Evolutionary conservation across 2,329 filamentous ascomycete genomes (phyloP).

Genomic region (Colletotrichum sansevieriae): DNA sequence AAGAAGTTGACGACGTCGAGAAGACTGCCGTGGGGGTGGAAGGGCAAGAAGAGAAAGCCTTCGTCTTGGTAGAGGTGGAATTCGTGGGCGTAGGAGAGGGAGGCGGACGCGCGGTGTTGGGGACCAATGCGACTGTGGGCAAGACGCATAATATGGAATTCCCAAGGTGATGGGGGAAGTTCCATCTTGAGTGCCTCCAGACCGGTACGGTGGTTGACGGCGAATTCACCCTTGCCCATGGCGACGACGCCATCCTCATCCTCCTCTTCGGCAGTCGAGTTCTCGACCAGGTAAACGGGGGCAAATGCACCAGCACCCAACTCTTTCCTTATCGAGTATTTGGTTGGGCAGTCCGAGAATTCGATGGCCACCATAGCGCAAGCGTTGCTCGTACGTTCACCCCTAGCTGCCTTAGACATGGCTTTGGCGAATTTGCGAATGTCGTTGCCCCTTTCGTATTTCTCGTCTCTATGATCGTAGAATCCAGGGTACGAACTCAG

Average conservation of each 20-base stretch:
- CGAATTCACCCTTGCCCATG: conserved; percentile 74
- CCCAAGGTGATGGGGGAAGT: conserved; percentile 88
- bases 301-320: conserved; percentile 95
- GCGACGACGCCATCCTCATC: conserved; percentile 59
- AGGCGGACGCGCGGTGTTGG: conserved; percentile 78
- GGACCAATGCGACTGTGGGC: conserved; percentile 82
- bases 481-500: conserved; percentile 84
- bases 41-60: conserved; percentile 89
- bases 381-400: conserved; percentile 73
- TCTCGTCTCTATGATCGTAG: conserved; percentile 75
- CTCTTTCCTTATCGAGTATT: conserved; percentile 85
- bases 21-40: conserved; percentile 88
- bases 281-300: conserved; percentile 92
- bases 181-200: conserved; percentile 97
- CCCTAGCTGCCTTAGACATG: conserved; percentile 67
- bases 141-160: conserved; percentile 94
- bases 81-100: conserved; percentile 86
- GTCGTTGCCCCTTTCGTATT: conserved; percentile 76
- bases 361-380: conserved; percentile 72
- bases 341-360: conserved; percentile 73
- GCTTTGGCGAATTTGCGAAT: conserved; percentile 86
- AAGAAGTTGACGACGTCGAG: conserved; percentile 95
- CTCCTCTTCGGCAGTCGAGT: conserved; percentile 65
- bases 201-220: conserved; percentile 65
- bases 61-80: conserved; percentile 94